Conservation (phyloP, 768 basidiomycete species). For the Fibroporia radiculosa region DNA sequence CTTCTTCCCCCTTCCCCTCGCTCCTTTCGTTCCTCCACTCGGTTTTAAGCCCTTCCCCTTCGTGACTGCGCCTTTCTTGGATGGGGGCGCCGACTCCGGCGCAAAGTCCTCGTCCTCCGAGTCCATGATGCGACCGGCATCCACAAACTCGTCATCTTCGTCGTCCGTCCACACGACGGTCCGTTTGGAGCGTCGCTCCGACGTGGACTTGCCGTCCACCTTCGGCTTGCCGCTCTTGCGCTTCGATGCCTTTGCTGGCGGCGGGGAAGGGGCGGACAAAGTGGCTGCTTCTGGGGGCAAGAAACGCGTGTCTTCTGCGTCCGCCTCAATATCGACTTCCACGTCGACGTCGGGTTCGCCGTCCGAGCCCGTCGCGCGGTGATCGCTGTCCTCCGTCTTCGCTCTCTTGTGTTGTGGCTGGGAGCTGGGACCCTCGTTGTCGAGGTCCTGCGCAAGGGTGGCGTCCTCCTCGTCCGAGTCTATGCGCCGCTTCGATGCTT, state of each 20-base stretch:
- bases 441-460: conserved; percentile 10
- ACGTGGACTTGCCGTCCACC: conserved; percentile 5
- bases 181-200: conserved; percentile 7
- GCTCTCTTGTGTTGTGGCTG: conserved; percentile 12
- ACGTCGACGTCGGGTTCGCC: conserved; percentile 17
- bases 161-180: conserved; percentile 17
- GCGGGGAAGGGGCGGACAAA: not conserved
- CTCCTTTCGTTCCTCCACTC: conserved; percentile 19
- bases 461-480: conserved; percentile 21
- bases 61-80: conserved; percentile 13
- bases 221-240: conserved; percentile 7
- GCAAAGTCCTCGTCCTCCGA: conserved; percentile 21
- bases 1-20: conserved; percentile 16
- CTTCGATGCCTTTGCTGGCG: not conserved
- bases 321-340: conserved; percentile 19
- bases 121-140: conserved; percentile 11
- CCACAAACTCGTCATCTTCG: conserved; percentile 21
- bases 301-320: conserved; percentile 20
- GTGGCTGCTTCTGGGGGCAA: conserved; percentile 6
- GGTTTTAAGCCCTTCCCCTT: conserved; percentile 24
- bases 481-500: conserved; percentile 14
- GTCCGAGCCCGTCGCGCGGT: conserved; percentile 24
- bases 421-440: conserved; percentile 11
- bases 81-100: conserved; percentile 8
- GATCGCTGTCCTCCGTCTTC: conserved; percentile 15